Conservation (phyloP, 352 stramenopile species). For the Phytophthora idaei region DNA sequence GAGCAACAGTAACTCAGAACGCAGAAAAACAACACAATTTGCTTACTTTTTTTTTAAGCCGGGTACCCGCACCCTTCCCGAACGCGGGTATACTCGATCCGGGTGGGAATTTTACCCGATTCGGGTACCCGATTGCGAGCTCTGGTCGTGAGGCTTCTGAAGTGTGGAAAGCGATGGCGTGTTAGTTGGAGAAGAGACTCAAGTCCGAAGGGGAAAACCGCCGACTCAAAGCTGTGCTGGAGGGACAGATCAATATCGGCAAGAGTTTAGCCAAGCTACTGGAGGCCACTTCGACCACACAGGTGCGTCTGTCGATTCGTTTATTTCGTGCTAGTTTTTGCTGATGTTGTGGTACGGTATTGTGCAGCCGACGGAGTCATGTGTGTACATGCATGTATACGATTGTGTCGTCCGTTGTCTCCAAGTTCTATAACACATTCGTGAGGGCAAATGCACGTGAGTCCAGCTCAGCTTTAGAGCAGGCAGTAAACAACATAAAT, state of each 20-base stretch:
- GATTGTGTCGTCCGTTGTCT: conserved; percentile 56
- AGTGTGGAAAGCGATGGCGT: conserved; percentile 51
- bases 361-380: conserved; percentile 39
- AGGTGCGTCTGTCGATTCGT: conserved; percentile 8
- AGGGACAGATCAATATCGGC: conserved; percentile 68
- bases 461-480: no score
- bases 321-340: background rate
- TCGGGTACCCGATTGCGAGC: no score
- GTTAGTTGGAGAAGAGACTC: conserved; percentile 42
- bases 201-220: conserved; percentile 65
- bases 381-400: conserved; percentile 24
- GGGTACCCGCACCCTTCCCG: no score
- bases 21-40: no score
- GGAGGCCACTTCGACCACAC: conserved; percentile 34
- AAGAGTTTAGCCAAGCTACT: conserved; percentile 55
- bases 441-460: background rate
- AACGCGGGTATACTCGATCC: no score
- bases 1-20: no score
- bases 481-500: no score
- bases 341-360: background rate
- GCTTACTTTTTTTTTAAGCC: no score
- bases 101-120: no score
- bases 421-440: conserved; percentile 17
- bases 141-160: conserved; percentile 1
- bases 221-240: conserved; percentile 53